Evolutionary conservation across 257 asterid species (phyloP).

Genomic region (Rauvolfia tetraphylla): DNA sequence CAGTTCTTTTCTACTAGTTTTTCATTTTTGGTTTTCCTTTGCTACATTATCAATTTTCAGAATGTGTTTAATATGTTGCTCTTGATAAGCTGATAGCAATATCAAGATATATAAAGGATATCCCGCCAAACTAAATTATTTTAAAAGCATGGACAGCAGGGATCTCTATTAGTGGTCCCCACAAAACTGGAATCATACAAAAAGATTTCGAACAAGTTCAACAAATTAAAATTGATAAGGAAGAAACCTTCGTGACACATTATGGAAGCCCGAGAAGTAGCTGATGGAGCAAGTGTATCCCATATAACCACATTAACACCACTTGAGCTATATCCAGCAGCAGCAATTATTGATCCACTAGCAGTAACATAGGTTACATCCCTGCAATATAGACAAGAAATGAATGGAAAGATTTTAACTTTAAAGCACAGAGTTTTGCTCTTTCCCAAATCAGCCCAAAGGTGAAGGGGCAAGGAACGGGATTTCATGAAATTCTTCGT

Average conservation of each 20-base stretch:
- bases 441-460: not conserved
- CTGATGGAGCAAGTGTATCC: conserved; percentile 98
- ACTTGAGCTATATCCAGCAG: conserved; percentile 90
- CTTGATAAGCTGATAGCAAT: not conserved
- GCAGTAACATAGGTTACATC: conserved; percentile 89
- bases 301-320: conserved; percentile 91
- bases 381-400: conserved; percentile 35
- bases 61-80: not conserved
- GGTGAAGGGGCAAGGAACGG: not conserved
- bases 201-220: not conserved
- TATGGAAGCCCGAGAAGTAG: conserved; percentile 89
- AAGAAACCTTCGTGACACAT: conserved; percentile 98
- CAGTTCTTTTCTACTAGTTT: no score
- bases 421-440: not conserved
- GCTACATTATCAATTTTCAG: not conserved
- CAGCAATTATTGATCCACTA: conserved; percentile 93
- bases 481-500: not conserved
- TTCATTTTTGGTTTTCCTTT: not conserved
- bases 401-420: not conserved
- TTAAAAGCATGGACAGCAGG: not conserved
- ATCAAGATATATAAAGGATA: not conserved
- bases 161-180: not conserved
- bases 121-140: not conserved
- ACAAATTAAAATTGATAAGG: conserved; percentile 16
- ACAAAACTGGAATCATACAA: not conserved